phyloP scores from a whole-genome alignment of 306 rosid genomes.

The Parietaria judaica region DNA sequence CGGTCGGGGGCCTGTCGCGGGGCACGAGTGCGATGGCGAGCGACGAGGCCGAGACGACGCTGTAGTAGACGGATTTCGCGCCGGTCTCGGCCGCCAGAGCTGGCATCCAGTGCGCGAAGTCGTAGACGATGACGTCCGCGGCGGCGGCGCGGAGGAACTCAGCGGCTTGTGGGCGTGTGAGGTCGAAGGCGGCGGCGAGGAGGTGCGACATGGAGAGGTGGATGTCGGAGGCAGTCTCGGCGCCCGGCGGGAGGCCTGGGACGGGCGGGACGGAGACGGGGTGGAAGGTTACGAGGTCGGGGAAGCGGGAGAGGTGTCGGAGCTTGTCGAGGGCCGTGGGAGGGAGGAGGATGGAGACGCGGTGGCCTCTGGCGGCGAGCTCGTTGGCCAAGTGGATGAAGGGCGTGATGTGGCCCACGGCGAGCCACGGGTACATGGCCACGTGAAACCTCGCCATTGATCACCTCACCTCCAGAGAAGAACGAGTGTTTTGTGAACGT shows the following conservation, averaged over 20 bases:
- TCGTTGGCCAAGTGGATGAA: constrained; percentile 56
- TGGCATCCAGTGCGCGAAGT: constrained; percentile 37
- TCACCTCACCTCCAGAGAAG: too few species aligned
- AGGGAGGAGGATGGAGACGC: constrained; percentile 27
- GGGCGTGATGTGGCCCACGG: constrained; percentile 51
- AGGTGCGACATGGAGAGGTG: constrained; percentile 9
- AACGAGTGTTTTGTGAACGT: too few species aligned
- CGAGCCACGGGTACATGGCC: constrained; percentile 62
- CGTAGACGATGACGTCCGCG: constrained; percentile 27
- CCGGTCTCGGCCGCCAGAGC: constrained; percentile 12
- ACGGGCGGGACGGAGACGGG: constrained; percentile 29
- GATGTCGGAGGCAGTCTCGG: constrained; percentile 41
- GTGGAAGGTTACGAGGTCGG: constrained; percentile 35
- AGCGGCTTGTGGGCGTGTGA: constrained; percentile 24
- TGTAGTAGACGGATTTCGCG: constrained; percentile 23
- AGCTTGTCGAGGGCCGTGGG: constrained; percentile 19
- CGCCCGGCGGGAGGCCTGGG: constrained; percentile 33
- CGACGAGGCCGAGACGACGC: constrained; percentile 31
- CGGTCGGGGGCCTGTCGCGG: constrained; percentile 17
- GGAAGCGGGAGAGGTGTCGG: constrained; percentile 22
- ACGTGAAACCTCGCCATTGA: constrained; percentile 18
- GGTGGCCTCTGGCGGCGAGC: constrained; percentile 43
- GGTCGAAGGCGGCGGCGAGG: constrained; percentile 30
- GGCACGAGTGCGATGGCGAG: constrained; percentile 26
- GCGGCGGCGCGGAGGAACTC: constrained; percentile 17